Conservation (phyloP, 352 stramenopile species). For the Phytophthora megakarya region DNA sequence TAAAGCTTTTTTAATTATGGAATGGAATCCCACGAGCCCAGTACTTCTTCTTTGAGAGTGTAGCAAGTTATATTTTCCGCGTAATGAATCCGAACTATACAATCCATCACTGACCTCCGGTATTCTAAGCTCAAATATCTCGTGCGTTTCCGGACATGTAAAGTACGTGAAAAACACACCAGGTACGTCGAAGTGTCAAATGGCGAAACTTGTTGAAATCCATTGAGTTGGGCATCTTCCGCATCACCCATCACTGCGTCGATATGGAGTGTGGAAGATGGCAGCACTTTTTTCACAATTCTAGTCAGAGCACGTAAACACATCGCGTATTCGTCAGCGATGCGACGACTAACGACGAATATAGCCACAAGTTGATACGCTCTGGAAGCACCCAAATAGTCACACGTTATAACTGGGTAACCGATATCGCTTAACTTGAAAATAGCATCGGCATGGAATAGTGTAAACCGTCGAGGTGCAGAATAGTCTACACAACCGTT, state of each 20-base stretch:
- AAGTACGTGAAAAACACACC: background rate
- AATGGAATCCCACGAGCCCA: conserved; percentile 6
- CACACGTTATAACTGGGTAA: conserved; percentile 14
- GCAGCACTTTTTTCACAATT: background rate
- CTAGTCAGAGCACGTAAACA: background rate
- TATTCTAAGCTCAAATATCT: background rate
- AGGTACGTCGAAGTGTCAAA: background rate
- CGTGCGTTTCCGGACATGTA: conserved; percentile 1
- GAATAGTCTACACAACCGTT: background rate
- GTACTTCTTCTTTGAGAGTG: background rate
- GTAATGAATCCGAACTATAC: background rate
- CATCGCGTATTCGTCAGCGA: conserved; percentile 10
- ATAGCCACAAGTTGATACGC: conserved; percentile 15
- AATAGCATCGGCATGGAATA: conserved; percentile 18
- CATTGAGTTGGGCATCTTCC: conserved; percentile 10
- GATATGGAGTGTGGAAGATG: background rate
- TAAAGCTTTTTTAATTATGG: background rate
- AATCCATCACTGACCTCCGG: background rate
- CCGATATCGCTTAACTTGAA: conserved; percentile 16
- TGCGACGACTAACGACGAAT: conserved; percentile 17
- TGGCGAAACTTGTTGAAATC: conserved; percentile 1
- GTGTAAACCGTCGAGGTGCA: background rate
- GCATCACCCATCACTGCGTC: conserved; percentile 4
- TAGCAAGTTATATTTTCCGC: conserved; percentile 5
- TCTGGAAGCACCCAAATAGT: conserved; percentile 3